A percentile compares a stretch with the other conserved stretches of the same genome.
These are phyloP conservation scores for Cenococcum geophilum DNA, from an alignment of 495 filamentous ascomycete genomes.

Conservation along the genomic window DNA sequence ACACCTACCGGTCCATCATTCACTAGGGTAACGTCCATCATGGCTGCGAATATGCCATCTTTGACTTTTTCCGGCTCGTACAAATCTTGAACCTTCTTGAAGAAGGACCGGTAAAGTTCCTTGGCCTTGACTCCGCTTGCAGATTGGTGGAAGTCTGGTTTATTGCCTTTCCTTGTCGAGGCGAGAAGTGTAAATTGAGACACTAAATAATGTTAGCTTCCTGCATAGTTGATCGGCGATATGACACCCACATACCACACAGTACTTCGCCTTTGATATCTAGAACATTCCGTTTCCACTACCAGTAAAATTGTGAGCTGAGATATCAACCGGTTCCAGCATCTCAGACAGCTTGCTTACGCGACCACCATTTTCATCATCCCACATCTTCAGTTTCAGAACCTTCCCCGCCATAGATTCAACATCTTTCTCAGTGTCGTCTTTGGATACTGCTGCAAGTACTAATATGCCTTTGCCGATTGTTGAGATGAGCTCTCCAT, in stretches of 20 bases:
- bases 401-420: slow-evolving; percentile 78
- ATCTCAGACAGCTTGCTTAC: slow-evolving; percentile 10
- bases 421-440: slow-evolving; percentile 83
- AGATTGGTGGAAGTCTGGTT: slow-evolving; percentile 92
- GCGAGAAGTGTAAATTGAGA: slow-evolving; percentile 96
- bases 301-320: slow-evolving; percentile 17
- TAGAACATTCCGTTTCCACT: slow-evolving; percentile 87
- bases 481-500: slow-evolving; percentile 77
- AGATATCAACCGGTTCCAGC: background rate
- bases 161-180: slow-evolving; percentile 85
- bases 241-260: slow-evolving; percentile 56
- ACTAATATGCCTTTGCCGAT: slow-evolving; percentile 89
- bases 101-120: slow-evolving; percentile 74
- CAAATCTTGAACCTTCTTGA: slow-evolving; percentile 62
- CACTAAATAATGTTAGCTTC: slow-evolving; percentile 48
- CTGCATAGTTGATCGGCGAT: background rate
- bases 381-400: slow-evolving; percentile 84
- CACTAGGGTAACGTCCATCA: slow-evolving; percentile 94
- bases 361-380: slow-evolving; percentile 59
- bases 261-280: slow-evolving; percentile 86
- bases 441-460: slow-evolving; percentile 82
- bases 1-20: slow-evolving; percentile 92
- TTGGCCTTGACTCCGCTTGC: slow-evolving; percentile 70
- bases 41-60: slow-evolving; percentile 93
- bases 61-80: slow-evolving; percentile 76